Evolutionary conservation across 371 early-diverging fungal species (phyloP), one percentile per base, ranked within the genome.

Genomic region (Chytridium lagenaria): DNA sequence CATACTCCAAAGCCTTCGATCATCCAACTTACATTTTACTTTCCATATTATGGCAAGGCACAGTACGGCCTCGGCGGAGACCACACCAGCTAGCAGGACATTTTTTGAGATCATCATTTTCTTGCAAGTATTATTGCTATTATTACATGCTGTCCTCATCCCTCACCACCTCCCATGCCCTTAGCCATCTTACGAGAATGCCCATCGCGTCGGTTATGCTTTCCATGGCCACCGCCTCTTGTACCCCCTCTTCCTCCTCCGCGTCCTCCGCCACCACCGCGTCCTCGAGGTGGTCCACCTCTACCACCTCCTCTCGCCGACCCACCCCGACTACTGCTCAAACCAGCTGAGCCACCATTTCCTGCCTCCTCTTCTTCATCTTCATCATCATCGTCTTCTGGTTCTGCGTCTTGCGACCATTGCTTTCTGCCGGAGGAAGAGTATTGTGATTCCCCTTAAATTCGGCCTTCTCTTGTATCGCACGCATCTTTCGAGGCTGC

Each of bases 401-500:
- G 38, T 31, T 38, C 28, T 39, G 10, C 64, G 26, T 33, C 69
- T 52, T 39, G 33, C 59, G 31, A 15, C 31, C 40, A 30, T 30
- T 28, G 50, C 26, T 77, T 22, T 36, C 19, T 26, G 37, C 38
- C 55, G 40, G 16, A 34, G 68, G 72, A 16, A 66, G 36, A 22
- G 1, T 28, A 44, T 66, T 55, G 44, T 59, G 75, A 57, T 86
- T 82, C 26, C 89, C 87, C 2, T 73, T 78, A 68, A 77, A 88
- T 59, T 84, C 91, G 73, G 90, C 88, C 77, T 87, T 88, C 34
- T 75, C 70, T 64, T 88, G 87, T 16, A 92, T 71, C 22, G 90
- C 81, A 38, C 76, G 77, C 37, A 90, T 84, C 72, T 88, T 89
- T 49, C 88, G 81, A 15, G 93, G 92, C 91, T 92, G 70, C 22